A percentile compares a stretch with the other conserved stretches of the same genome.
phyloP scores from a whole-genome alignment of 2,329 filamentous ascomycete genomes.

The Fusarium duplospermum region DNA sequence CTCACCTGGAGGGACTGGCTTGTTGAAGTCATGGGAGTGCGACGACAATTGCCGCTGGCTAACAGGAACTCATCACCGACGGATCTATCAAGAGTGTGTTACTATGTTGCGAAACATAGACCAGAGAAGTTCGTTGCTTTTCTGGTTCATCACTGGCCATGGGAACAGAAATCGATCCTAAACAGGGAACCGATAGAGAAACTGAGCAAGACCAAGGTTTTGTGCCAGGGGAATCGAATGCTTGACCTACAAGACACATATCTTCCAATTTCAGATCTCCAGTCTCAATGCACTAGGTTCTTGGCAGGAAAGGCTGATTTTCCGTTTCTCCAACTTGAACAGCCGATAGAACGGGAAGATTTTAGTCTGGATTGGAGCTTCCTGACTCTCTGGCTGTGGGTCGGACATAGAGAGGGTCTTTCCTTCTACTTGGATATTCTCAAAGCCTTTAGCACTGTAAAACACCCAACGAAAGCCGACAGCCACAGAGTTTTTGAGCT shows the following conservation, averaged over 20 bases:
- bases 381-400: no score
- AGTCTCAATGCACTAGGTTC: neutral
- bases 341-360: neutral
- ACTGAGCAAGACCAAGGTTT: neutral
- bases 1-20: neutral
- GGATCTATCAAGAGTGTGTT: neutral
- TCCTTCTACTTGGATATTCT: neutral
- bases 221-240: neutral
- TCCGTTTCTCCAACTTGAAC: neutral
- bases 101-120: neutral
- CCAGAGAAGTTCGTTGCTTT: neutral
- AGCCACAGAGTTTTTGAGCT: no score
- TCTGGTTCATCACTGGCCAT: neutral
- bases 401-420: no score
- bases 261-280: neutral
- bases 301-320: neutral
- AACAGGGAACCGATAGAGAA: no score
- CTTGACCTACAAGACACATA: neutral
- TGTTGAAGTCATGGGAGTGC: neutral
- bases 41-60: neutral
- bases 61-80: fast-evolving
- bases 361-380: neutral
- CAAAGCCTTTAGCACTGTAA: no score
- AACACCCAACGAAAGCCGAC: no score
- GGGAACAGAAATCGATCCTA: no score